Conservation (phyloP, 306 rosid species). For the Trifolium dubium region DNA sequence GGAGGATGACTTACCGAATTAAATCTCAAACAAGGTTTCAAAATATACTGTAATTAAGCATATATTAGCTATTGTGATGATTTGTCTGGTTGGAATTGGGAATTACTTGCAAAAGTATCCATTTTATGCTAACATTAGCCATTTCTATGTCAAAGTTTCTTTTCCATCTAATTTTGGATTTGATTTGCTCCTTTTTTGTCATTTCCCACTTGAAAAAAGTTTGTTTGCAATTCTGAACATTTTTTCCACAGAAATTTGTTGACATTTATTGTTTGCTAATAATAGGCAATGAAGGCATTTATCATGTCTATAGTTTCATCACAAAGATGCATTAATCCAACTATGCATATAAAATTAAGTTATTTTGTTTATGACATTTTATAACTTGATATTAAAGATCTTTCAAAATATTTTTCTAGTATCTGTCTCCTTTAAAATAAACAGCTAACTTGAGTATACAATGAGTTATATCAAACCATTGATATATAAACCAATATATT, state of each 20-base stretch:
- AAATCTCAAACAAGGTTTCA: conserved; percentile 16
- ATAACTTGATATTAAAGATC: too few relatives aligned
- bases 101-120: neutral
- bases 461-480: too few relatives aligned
- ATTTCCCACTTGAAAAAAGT: neutral
- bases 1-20: neutral
- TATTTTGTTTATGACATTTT: too few relatives aligned
- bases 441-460: too few relatives aligned
- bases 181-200: neutral
- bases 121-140: neutral
- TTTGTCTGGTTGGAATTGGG: neutral
- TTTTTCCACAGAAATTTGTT: neutral
- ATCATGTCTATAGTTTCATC: neutral
- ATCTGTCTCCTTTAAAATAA: too few relatives aligned
- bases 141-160: neutral
- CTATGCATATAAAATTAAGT: neutral
- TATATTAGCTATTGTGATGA: neutral
- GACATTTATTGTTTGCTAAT: neutral
- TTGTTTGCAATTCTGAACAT: neutral
- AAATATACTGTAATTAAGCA: conserved; percentile 1
- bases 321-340: neutral
- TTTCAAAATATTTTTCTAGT: too few relatives aligned
- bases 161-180: conserved; percentile 10
- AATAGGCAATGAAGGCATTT: neutral
- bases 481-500: too few relatives aligned